These are phyloP conservation scores for Monosporascus sp. DNA, from an alignment of 2,329 filamentous ascomycete genomes.

Conservation along the genomic window DNA sequence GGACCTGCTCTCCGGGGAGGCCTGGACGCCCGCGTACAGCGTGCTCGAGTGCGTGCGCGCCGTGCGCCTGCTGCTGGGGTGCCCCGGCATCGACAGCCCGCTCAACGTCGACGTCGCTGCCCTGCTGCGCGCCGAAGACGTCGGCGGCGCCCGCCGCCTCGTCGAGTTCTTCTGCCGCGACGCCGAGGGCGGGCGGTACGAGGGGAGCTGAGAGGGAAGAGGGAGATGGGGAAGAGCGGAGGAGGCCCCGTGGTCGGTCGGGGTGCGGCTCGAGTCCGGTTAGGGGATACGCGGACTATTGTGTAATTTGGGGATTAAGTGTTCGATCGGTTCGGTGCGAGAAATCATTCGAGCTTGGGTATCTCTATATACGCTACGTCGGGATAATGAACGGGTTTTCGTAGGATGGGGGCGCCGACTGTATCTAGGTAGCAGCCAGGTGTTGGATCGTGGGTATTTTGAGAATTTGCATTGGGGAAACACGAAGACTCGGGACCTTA, in stretches of 20 bases:
- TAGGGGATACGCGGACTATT: no score
- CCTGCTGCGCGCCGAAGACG: constrained; percentile 62
- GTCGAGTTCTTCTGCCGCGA: constrained; percentile 63
- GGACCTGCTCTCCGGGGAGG: constrained; percentile 65
- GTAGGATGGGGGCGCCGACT: neutral
- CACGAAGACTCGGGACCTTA: neutral
- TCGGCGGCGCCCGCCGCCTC: constrained; percentile 60
- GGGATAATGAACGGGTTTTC: neutral
- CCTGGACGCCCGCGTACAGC: constrained; percentile 83
- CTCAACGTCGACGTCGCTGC: constrained; percentile 75
- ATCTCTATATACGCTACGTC: no score
- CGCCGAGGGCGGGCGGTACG: constrained; percentile 40
- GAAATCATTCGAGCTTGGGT: no score
- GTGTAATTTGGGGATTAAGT: no score
- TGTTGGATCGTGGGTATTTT: neutral
- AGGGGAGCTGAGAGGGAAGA: constrained; percentile 24
- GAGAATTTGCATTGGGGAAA: neutral
- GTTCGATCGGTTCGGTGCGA: no score
- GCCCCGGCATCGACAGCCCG: constrained; percentile 67
- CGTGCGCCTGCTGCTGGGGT: constrained; percentile 63
- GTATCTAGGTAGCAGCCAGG: neutral
- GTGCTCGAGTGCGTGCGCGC: constrained; percentile 69
- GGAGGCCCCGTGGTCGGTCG: no score
- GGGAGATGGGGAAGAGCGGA: neutral
- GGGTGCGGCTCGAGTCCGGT: no score